Evolutionary conservation across 805 yeast genomes (phyloP).

Genomic region (Pichia nanzhaoensis): DNA sequence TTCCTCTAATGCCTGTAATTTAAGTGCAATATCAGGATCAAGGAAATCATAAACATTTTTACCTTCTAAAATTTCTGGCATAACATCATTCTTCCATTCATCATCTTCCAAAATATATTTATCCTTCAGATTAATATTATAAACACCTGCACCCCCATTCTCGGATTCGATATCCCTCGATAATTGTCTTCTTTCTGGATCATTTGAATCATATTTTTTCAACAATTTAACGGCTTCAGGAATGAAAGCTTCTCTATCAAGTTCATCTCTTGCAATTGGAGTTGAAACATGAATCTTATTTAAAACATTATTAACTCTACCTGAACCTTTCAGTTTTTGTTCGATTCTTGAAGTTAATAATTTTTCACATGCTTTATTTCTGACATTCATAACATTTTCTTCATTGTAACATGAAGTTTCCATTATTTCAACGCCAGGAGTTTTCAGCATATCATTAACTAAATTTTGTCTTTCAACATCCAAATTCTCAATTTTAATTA

Average conservation of each 20-base stretch:
- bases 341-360: constrained; percentile 92
- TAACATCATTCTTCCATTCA: constrained; percentile 94
- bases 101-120: constrained; percentile 89
- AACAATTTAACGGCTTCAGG: constrained; percentile 65
- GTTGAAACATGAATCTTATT: constrained; percentile 93
- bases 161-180: constrained; percentile 88
- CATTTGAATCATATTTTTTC: constrained; percentile 67
- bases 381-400: constrained; percentile 90
- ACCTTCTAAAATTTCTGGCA: constrained; percentile 97
- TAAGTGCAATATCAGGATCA: constrained; percentile 91
- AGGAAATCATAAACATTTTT: constrained; percentile 94
- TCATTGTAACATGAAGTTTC: constrained; percentile 89
- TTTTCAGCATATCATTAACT: constrained; percentile 54
- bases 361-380: constrained; percentile 97
- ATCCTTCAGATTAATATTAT: constrained; percentile 87
- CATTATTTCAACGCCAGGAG: constrained; percentile 86
- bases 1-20: constrained; percentile 90
- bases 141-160: constrained; percentile 99
- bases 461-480: constrained; percentile 67
- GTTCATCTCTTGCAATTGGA: constrained; percentile 85
- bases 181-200: constrained; percentile 74
- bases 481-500: constrained; percentile 78
- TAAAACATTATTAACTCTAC: constrained; percentile 80
- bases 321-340: constrained; percentile 89
- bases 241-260: constrained; percentile 69